These are phyloP conservation scores for Amylostereum areolatum DNA, from an alignment of 1,284 basidiomycete genomes.

Conservation along the genomic window DNA sequence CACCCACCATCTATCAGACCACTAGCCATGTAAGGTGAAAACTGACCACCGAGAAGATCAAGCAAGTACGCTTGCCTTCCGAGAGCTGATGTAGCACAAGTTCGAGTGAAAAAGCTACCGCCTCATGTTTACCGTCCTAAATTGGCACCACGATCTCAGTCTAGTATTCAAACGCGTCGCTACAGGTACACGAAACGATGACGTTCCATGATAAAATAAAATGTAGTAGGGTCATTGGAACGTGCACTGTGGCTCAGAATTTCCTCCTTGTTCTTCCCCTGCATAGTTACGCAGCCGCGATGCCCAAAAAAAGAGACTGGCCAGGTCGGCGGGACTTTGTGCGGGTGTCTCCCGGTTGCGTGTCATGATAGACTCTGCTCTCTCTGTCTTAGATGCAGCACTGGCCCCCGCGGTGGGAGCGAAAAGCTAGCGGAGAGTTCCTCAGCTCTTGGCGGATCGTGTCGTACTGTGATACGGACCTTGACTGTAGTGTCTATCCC, in stretches of 20 bases:
- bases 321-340: conserved; percentile 23
- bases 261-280: conserved; percentile 9
- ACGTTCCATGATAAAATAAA: conserved; percentile 1
- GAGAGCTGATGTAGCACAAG: neutral
- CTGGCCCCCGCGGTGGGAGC: conserved; percentile 47
- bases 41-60: neutral
- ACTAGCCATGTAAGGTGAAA: neutral
- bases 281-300: conserved; percentile 9
- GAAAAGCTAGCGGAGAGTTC: conserved; percentile 49
- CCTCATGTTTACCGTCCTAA: neutral
- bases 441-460: neutral
- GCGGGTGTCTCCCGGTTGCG: conserved; percentile 30
- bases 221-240: conserved; percentile 13
- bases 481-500: conserved; percentile 90
- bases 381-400: conserved; percentile 45
- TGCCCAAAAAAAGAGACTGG: conserved; percentile 26
- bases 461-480: conserved; percentile 32
- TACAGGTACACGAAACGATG: conserved; percentile 10
- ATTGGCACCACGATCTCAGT: too few relatives aligned
- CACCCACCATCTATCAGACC: too few relatives aligned
- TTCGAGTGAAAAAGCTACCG: neutral
- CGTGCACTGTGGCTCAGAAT: conserved; percentile 14
- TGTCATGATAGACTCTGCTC: conserved; percentile 49
- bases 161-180: neutral
- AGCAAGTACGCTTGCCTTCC: neutral